A percentile compares a stretch with the other conserved stretches of the same genome.
phyloP scores from a whole-genome alignment of 192 early-diverging fungal species.

The Oehlia diaphana region DNA sequence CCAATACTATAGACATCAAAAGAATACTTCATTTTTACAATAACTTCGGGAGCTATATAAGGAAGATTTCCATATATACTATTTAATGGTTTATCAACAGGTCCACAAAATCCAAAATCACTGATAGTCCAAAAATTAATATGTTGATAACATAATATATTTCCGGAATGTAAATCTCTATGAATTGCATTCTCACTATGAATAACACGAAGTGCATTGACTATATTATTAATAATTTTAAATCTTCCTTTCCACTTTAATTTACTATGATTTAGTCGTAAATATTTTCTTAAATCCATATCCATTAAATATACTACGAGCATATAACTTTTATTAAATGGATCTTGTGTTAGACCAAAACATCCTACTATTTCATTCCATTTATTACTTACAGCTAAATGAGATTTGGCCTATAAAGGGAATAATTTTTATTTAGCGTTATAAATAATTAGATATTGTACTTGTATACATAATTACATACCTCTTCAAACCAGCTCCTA shows the following conservation, averaged over 20 bases:
- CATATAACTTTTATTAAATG: not conserved
- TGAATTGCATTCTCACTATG: not conserved
- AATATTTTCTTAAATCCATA: not conserved
- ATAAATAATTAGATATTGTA: no score
- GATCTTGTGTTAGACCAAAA: not conserved
- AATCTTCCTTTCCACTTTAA: not conserved
- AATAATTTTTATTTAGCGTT: not conserved
- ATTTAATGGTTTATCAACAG: not conserved
- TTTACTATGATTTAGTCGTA: not conserved
- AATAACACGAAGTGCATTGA: not conserved
- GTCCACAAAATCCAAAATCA: not conserved
- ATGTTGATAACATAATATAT: not conserved
- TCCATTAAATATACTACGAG: not conserved
- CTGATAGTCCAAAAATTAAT: not conserved
- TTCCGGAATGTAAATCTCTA: not conserved
- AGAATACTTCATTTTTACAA: not conserved
- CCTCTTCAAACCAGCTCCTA: not conserved
- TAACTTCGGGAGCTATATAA: not conserved
- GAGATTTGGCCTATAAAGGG: not conserved
- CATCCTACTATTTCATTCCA: not conserved
- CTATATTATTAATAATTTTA: not conserved
- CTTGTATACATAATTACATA: not conserved
- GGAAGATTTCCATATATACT: not conserved
- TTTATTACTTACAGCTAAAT: not conserved
- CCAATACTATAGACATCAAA: not conserved